Conservation (phyloP, 257 asterid species). For the Gentiana straminea region DNA sequence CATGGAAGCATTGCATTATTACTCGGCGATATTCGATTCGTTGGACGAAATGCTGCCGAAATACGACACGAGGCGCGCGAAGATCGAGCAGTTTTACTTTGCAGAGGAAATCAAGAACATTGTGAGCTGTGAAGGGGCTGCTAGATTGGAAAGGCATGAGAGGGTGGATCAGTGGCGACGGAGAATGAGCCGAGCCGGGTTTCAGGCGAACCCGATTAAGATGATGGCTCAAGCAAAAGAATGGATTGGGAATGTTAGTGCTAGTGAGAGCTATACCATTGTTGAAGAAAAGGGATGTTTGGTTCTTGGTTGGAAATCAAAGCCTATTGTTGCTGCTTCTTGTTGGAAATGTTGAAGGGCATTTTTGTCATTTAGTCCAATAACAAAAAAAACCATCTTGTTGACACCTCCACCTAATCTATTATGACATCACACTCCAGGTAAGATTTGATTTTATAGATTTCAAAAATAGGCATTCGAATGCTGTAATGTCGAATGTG, state of each 20-base stretch:
- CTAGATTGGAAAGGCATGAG: constrained; percentile 68
- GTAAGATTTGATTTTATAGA: too few species aligned
- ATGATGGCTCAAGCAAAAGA: constrained; percentile 51
- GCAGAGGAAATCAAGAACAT: constrained; percentile 81
- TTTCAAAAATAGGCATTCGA: too few species aligned
- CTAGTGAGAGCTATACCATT: constrained; percentile 54
- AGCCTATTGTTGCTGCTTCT: constrained; percentile 69
- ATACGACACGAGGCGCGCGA: constrained; percentile 60
- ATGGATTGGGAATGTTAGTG: constrained; percentile 38
- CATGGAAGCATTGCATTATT: constrained; percentile 74
- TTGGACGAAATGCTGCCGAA: constrained; percentile 63
- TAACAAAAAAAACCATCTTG: too few species aligned
- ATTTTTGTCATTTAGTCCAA: not conserved
- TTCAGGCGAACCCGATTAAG: constrained; percentile 48
- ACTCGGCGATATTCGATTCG: constrained; percentile 68
- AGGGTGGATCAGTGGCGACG: constrained; percentile 80
- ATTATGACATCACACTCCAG: too few species aligned
- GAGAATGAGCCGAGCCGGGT: constrained; percentile 88
- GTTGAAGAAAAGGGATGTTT: constrained; percentile 75
- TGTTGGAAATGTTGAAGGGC: constrained; percentile 20
- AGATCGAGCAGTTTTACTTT: constrained; percentile 70
- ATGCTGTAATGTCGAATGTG: too few species aligned
- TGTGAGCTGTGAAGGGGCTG: constrained; percentile 73
- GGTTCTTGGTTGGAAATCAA: constrained; percentile 79
- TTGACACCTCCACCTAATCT: too few species aligned